Base-by-base conservation (phyloP, 257 asterid genomes). In the Fraxinus quadrangulata region DNA sequence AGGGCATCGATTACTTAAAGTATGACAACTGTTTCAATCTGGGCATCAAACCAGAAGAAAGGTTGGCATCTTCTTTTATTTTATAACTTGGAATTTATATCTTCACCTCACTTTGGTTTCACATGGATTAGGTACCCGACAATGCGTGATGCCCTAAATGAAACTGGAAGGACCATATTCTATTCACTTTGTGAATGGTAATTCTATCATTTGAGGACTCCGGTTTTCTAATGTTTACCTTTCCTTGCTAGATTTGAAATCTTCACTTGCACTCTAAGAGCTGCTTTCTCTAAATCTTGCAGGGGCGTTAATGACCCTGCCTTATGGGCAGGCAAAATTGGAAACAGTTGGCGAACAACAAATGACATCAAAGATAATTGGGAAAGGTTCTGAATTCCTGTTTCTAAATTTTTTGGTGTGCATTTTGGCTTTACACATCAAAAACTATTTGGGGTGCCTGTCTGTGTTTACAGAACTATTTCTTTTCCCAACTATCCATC, bases 271-370 rank as follows among this genome's bases (percentile, higher is more conserved):
- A 61, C 21, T 34, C 65, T 70, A 26, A 77, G 7, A 45, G 26
- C 36, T 75, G 68, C 69, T 77, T 75, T 81, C 30, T 56, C 40
- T 13, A 34, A 74, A 71, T 75, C 42, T 37, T 79, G 23, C 87
- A 92, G 99, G 99, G 99, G 99, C 10, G 90, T 75, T 61, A 86
- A 89, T 76, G 96, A 93, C 75, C 99, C 98, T 51, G 97, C 99
- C n/a, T 70, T 89, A 75, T 95, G 99, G 99, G 99, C 97, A 34
- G 90, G 89, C 71, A 82, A 83, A 49, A 86, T 93, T 79, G 98
- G 99, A 77, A 90, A 95, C 87, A 95, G 99, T 80, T 95, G 98
- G 99, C 88, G 99, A 61, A 95, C 98, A 24, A 93, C 99, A 36
- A 89, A 90, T 5, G 98, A 95, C 85, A 95, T 95, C 72, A 89